Conservation (phyloP, 148 eudicot species). For the Mesembryanthemum crystallinum region DNA sequence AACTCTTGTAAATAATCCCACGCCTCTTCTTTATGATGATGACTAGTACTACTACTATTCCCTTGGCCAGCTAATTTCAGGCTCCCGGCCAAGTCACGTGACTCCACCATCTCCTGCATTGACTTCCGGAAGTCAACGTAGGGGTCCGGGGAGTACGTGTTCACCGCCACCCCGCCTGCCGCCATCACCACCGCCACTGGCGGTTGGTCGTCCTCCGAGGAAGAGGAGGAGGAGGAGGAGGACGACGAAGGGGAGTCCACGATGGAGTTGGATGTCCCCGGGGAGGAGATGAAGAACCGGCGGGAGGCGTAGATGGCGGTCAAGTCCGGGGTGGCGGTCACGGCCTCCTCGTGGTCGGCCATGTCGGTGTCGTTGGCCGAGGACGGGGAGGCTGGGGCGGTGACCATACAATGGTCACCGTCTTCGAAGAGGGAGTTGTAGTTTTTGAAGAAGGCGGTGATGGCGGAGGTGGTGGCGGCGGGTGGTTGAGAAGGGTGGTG, state of each 20-base stretch:
- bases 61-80: no score
- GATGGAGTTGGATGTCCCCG: constrained; percentile 83
- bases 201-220: constrained; percentile 10
- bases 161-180: constrained; percentile 51
- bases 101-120: constrained; percentile 97
- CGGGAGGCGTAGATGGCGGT: constrained; percentile 63
- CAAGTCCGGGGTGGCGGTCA: constrained; percentile 45
- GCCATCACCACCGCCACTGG: not conserved
- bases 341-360: constrained; percentile 2
- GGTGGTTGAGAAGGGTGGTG: constrained; percentile 19
- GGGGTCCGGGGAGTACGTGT: constrained; percentile 88
- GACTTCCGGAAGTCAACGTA: constrained; percentile 75
- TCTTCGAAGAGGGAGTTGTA: constrained; percentile 60
- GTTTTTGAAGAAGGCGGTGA: constrained; percentile 35
- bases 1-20: constrained; percentile 84
- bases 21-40: constrained; percentile 35
- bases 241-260: constrained; percentile 45
- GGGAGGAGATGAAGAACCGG: constrained; percentile 90
- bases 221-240: constrained; percentile 30
- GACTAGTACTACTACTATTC: no score
- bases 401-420: not conserved
- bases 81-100: constrained; percentile 54
- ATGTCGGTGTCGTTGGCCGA: constrained; percentile 25
- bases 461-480: constrained; percentile 15
- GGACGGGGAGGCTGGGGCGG: constrained; percentile 15